Evolutionary conservation across 2,329 filamentous ascomycete species (phyloP).

Genomic region (Exophiala sideris): DNA sequence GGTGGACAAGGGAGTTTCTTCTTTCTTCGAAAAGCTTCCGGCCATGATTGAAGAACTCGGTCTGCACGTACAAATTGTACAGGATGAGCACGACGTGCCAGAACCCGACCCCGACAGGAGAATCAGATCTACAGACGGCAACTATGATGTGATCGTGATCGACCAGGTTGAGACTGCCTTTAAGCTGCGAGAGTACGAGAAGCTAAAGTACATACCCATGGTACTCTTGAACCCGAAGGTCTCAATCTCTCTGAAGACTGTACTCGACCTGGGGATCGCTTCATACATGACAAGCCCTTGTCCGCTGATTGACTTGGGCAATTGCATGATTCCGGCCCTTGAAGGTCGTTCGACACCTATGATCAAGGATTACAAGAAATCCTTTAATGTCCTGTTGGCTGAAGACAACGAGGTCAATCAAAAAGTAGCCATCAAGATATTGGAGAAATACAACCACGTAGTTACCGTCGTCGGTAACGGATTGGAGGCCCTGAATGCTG

Average conservation of each 20-base stretch:
- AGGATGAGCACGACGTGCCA: slow-evolving; percentile 66
- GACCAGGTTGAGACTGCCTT: slow-evolving; percentile 91
- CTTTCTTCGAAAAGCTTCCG: slow-evolving; percentile 70
- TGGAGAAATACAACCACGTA: slow-evolving; percentile 85
- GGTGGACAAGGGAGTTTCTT: slow-evolving; percentile 84
- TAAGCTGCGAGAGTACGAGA: slow-evolving; percentile 77
- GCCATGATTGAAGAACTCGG: slow-evolving; percentile 75
- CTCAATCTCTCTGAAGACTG: slow-evolving; percentile 87
- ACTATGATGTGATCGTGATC: slow-evolving; percentile 93
- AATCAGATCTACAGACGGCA: slow-evolving; percentile 51
- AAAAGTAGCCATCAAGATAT: slow-evolving; percentile 88
- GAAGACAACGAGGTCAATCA: slow-evolving; percentile 99
- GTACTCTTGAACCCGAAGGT: slow-evolving; percentile 86
- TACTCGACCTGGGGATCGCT: slow-evolving; percentile 91
- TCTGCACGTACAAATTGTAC: slow-evolving; percentile 78
- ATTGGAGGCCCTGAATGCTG: slow-evolving; percentile 86
- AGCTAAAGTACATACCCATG: slow-evolving; percentile 97
- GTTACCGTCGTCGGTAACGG: slow-evolving; percentile 83
- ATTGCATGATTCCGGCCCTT: slow-evolving; percentile 91
- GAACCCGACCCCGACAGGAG: slow-evolving; percentile 52
- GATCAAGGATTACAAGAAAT: slow-evolving; percentile 88
- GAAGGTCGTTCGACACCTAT: slow-evolving; percentile 90
- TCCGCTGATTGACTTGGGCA: slow-evolving; percentile 87
- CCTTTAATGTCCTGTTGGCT: slow-evolving; percentile 89
- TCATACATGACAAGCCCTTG: slow-evolving; percentile 99